phyloP scores from a whole-genome alignment of 768 basidiomycete genomes.

The Leccinum barrowsii region DNA sequence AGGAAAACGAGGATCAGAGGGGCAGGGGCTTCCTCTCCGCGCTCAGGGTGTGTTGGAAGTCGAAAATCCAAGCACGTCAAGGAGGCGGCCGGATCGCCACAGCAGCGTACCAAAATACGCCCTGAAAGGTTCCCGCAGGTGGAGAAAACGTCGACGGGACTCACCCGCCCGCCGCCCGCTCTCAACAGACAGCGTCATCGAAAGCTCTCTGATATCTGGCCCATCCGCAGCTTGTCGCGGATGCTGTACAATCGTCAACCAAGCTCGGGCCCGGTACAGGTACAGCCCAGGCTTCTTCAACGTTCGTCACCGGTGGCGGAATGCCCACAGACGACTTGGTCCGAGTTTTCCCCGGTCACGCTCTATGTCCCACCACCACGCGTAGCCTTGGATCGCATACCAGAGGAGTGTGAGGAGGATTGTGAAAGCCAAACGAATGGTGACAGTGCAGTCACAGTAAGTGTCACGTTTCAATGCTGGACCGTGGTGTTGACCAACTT shows the following conservation, averaged over 20 bases:
- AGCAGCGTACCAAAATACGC: background rate
- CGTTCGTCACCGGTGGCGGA: background rate
- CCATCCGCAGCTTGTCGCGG: slow-evolving; percentile 17
- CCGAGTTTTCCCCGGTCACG: slow-evolving; percentile 23
- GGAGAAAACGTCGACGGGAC: slow-evolving; percentile 12
- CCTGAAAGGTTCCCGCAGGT: slow-evolving; percentile 9
- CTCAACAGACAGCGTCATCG: slow-evolving; percentile 12
- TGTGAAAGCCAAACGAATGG: slow-evolving; percentile 18
- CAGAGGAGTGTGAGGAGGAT: slow-evolving; percentile 28
- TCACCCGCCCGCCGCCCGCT: slow-evolving; percentile 13
- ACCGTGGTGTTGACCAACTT: background rate
- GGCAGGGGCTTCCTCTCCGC: background rate
- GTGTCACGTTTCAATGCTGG: slow-evolving; percentile 10
- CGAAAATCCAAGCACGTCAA: slow-evolving; percentile 6
- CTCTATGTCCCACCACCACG: slow-evolving; percentile 20
- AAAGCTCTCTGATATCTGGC: slow-evolving; percentile 20
- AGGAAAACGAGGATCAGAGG: slow-evolving; percentile 6
- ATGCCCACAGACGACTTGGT: slow-evolving; percentile 28
- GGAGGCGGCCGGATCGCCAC: background rate
- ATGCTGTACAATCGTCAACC: slow-evolving; percentile 8
- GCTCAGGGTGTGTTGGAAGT: background rate
- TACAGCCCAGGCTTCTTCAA: background rate
- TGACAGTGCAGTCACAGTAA: slow-evolving; percentile 11
- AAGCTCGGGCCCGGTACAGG: background rate
- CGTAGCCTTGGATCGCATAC: slow-evolving; percentile 24